Evolutionary conservation across 2,329 filamentous ascomycete species (phyloP), one percentile per base, ranked within the genome.

Genomic region (Tolypocladium amazonense): DNA sequence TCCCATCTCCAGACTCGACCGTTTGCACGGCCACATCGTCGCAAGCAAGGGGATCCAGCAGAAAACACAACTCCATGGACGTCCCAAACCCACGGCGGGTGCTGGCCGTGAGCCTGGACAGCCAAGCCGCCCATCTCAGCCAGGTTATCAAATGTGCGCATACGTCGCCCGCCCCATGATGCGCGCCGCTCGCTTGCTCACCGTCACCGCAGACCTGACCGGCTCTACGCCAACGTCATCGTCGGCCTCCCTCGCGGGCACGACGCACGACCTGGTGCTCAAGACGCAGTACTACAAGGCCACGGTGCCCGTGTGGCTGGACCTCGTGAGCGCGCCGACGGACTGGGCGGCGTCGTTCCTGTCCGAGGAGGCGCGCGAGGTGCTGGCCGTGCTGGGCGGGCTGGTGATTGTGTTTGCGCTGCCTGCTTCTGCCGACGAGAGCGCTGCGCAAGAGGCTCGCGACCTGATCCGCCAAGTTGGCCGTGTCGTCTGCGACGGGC

Each of bases 231-330:
- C 74, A 37, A 72, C 72, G 37, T 66, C 73, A 52, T 71, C 71
- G 20, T 72, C 70, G 9, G 67, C 73, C 2, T 74, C 77, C 3
- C 73, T 86, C 38, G 85, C 86, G 1, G 86, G 86, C 33, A 79
- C 78, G 39, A 84, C 85, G 20, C 85, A 88, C 66, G 69, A 73
- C 52, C 77, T 86, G 38, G 61, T 72, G 11, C 72, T 88, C 59
- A 76, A 77, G 62, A 88, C 84, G 25, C 66, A 75, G 18, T 88
- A 88, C 75, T 88, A 88, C 74, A 77, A 72, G 30, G 79, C 83
- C 58, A 76, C 76, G 0, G 75, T 88, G 4, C 84, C 86, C 52
- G 76, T 88, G 64, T 89, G 86, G 86, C 76, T 88, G n/a, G 86
- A 89, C 67, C 76, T 86, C 54, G 76, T 86, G 60, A 66, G 75